Base-by-base conservation (phyloP, 2,329 filamentous ascomycete species). In the Ophiostoma populinum region DNA sequence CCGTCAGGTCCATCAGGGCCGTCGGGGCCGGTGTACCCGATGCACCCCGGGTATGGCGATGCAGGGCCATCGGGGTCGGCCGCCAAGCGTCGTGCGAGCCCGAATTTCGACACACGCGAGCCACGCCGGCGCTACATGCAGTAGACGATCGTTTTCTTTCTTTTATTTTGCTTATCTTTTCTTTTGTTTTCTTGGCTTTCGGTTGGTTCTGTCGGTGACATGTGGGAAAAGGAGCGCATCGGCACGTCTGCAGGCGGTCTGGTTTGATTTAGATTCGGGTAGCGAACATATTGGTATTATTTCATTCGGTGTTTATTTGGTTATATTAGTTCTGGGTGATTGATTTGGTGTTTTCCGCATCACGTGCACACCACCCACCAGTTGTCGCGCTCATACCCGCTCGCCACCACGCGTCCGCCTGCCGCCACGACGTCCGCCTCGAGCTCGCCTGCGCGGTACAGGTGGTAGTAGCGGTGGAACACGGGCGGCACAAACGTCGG, bases 371-470 rank as follows among this genome's bases (percentile, higher is more conserved):
- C 75, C 36, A 75, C 83, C 87, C 87, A 98, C 90, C 90, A 95
- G 58, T 98, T 98, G 52, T 95, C 90, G 59, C 76, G 86, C 52
- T 98, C 90, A 56, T 95, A 98, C 22, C 90, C 90, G 40, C 72
- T 73, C 44, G 81, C 75, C 17, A 90, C 48, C 11, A 94, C 72
- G 32, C 56, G 58, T 7, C 86, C 90, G 13, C 85, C 85, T 15
- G 78, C 86, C 12, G 67, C 64, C 34, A 55, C 53, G 38, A 93
- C 69, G 51, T 94, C 80, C 28, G 71, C 65, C 51, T 94, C 85
- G 39, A 98, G 62, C 59, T 98, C 90, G 12, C 81, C 81, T 51
- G 81, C 69, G 36, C 71, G 67, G 55, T 93, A 98, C 18, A 98
- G 62, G 56, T 98, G 90, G 53, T 98, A 98, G 53, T 93, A 98